Evolutionary conservation across 1,284 basidiomycete species (phyloP).

Genomic region (Anthracocystis panici-leucophaei): DNA sequence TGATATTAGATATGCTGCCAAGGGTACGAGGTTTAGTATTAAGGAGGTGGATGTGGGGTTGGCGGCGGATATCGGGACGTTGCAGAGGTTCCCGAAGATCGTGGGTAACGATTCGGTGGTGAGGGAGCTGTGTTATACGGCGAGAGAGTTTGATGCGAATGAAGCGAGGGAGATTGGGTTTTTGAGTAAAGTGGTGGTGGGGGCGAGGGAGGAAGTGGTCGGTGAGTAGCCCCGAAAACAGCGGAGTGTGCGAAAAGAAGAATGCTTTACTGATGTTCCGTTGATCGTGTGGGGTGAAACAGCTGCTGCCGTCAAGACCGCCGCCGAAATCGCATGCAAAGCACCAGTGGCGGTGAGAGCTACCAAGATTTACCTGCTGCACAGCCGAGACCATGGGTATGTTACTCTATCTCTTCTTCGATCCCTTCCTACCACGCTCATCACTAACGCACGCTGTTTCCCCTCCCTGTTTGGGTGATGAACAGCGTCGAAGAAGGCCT

Average conservation of each 20-base stretch:
- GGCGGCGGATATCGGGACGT: constrained; percentile 89
- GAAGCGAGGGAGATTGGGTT: constrained; percentile 83
- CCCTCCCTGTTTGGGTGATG: not conserved
- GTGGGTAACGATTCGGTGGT: constrained; percentile 83
- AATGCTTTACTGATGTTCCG: too few species aligned
- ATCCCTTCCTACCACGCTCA: not conserved
- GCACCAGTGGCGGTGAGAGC: constrained; percentile 83
- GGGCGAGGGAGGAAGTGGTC: constrained; percentile 74
- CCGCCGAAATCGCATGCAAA: constrained; percentile 79
- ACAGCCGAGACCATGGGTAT: constrained; percentile 79
- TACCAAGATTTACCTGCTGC: constrained; percentile 82
- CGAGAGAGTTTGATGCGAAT: constrained; percentile 77
- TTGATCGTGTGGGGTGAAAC: too few species aligned
- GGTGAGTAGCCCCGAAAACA: constrained; percentile 29
- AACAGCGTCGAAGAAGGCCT: constrained; percentile 81
- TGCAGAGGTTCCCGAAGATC: constrained; percentile 86
- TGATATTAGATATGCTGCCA: constrained; percentile 82
- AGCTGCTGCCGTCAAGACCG: constrained; percentile 78
- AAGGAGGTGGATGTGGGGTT: constrained; percentile 91
- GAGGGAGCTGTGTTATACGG: constrained; percentile 84
- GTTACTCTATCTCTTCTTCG: not conserved
- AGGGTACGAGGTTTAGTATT: constrained; percentile 79
- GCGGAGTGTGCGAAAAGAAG: too few species aligned
- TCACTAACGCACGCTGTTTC: not conserved
- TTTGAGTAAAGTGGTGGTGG: constrained; percentile 80